Conservation (phyloP, 1,284 basidiomycete species). For the Moesziomyces parantarcticus region DNA sequence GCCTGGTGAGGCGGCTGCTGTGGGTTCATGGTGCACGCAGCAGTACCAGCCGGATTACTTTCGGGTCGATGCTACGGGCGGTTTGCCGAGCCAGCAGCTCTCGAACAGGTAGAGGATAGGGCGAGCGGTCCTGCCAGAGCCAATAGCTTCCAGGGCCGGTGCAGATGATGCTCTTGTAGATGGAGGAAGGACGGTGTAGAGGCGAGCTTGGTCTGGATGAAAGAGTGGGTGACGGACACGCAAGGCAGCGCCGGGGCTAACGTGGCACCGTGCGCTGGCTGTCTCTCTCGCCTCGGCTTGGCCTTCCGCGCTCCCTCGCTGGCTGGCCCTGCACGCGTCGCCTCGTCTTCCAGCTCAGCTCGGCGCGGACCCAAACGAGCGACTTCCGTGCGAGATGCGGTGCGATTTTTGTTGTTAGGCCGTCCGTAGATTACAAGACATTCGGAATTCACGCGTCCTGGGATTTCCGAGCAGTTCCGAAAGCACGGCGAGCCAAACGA, state of each 20-base stretch:
- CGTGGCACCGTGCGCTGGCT: slow-evolving; percentile 21
- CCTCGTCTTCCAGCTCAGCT: slow-evolving; percentile 9
- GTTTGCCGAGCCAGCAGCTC: neutral
- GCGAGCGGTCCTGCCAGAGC: too few relatives aligned
- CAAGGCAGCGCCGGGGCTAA: slow-evolving; percentile 2
- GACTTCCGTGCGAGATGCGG: neutral
- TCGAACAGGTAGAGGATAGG: too few relatives aligned
- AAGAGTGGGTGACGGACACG: neutral
- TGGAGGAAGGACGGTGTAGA: neutral
- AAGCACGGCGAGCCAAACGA: neutral
- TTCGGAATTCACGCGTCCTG: too few relatives aligned
- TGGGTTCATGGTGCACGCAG: slow-evolving; percentile 20
- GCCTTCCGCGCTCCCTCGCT: slow-evolving; percentile 11
- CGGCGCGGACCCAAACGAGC: neutral
- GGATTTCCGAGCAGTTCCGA: too few relatives aligned
- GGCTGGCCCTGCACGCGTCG: neutral
- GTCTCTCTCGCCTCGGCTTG: neutral
- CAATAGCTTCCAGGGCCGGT: neutral
- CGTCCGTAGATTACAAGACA: too few relatives aligned
- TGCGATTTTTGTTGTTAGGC: neutral
- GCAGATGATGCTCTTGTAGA: neutral
- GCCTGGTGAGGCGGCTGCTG: slow-evolving; percentile 18
- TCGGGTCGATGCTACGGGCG: too few relatives aligned
- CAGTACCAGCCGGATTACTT: neutral
- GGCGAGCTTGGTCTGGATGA: neutral